A percentile compares a stretch with the other conserved stretches of the same genome.
Evolutionary conservation across 495 filamentous ascomycete genomes (phyloP).

Genomic region (Saxophila tyrrhenica): DNA sequence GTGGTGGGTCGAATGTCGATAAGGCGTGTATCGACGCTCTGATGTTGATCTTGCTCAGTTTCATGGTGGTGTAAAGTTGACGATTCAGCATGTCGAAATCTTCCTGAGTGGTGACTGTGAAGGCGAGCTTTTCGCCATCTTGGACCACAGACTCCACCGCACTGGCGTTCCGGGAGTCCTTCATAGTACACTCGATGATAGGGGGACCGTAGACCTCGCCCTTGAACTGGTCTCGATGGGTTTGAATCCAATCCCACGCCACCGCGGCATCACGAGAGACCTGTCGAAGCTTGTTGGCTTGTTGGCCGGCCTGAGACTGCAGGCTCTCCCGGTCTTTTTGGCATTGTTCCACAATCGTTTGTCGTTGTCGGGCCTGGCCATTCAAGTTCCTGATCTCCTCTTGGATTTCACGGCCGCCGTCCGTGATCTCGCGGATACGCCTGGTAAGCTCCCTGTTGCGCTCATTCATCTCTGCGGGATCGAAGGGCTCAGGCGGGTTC

Average conservation of each 20-base stretch:
- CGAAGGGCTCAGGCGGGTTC: slow-evolving; percentile 41
- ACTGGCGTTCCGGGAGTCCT: slow-evolving; percentile 60
- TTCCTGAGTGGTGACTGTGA: slow-evolving; percentile 59
- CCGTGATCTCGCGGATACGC: slow-evolving; percentile 33
- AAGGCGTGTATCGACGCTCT: slow-evolving; percentile 43
- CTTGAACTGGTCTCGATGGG: slow-evolving; percentile 61
- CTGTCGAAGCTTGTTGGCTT: slow-evolving; percentile 48
- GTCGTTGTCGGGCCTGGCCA: slow-evolving; percentile 22
- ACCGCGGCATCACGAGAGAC: slow-evolving; percentile 48
- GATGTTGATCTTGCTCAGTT: slow-evolving; percentile 55
- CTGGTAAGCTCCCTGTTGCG: slow-evolving; percentile 37
- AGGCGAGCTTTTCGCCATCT: slow-evolving; percentile 52
- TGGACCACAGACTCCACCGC: slow-evolving; percentile 61
- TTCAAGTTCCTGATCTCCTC: slow-evolving; percentile 2
- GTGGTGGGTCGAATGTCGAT: slow-evolving; percentile 29
- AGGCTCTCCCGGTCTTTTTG: slow-evolving; percentile 45
- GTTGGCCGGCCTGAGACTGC: slow-evolving; percentile 66
- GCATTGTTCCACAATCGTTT: slow-evolving; percentile 27
- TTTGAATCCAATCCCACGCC: slow-evolving; percentile 71
- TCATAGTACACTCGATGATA: slow-evolving; percentile 68
- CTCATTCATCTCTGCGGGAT: slow-evolving; percentile 44
- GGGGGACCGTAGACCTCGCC: slow-evolving; percentile 78
- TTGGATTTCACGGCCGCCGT: slow-evolving; percentile 5
- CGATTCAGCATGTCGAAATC: slow-evolving; percentile 63
- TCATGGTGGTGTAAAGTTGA: slow-evolving; percentile 42